phyloP scores from a whole-genome alignment of 176 grass and related monocot genomes.

The Aegilops bicornis region DNA sequence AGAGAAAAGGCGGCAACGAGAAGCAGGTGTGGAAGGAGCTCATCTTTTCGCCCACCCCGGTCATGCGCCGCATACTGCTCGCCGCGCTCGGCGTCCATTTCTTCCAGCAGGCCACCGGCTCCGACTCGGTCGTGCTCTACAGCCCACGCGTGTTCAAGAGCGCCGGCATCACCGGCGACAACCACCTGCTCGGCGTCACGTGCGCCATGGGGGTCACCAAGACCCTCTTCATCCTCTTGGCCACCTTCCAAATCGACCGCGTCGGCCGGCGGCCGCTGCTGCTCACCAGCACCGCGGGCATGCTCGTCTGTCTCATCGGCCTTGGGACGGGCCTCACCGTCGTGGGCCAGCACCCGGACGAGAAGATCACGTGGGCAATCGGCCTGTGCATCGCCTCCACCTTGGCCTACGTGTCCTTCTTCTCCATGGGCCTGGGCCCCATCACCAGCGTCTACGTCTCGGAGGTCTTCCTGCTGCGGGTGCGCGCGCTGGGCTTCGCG shows the following conservation, averaged over 20 bases:
- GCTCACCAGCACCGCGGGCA: slow-evolving; percentile 39
- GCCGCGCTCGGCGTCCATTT: slow-evolving; percentile 36
- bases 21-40: too few species aligned
- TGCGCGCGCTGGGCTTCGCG: slow-evolving; percentile 53
- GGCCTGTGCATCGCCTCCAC: slow-evolving; percentile 54
- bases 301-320: slow-evolving; percentile 41
- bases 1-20: too few species aligned
- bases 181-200: slow-evolving; percentile 49
- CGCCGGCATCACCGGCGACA: slow-evolving; percentile 45
- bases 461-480: slow-evolving; percentile 63
- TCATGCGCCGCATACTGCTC: too few species aligned
- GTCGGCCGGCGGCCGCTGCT: slow-evolving; percentile 57
- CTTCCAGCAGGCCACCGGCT: slow-evolving; percentile 65
- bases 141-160: slow-evolving; percentile 62
- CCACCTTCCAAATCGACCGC: slow-evolving; percentile 57
- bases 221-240: slow-evolving; percentile 64
- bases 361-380: slow-evolving; percentile 39
- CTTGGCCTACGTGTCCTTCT: slow-evolving; percentile 58
- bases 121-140: slow-evolving; percentile 74
- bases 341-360: slow-evolving; percentile 26
- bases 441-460: slow-evolving; percentile 53
- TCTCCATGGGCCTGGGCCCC: slow-evolving; percentile 74
- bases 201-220: slow-evolving; percentile 69
- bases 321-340: slow-evolving; percentile 53
- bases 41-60: too few species aligned